Evolutionary conservation across 2,329 filamentous ascomycete genomes (phyloP), one percentile per base, ranked within the genome.

Genomic region (Alternaria solani): DNA sequence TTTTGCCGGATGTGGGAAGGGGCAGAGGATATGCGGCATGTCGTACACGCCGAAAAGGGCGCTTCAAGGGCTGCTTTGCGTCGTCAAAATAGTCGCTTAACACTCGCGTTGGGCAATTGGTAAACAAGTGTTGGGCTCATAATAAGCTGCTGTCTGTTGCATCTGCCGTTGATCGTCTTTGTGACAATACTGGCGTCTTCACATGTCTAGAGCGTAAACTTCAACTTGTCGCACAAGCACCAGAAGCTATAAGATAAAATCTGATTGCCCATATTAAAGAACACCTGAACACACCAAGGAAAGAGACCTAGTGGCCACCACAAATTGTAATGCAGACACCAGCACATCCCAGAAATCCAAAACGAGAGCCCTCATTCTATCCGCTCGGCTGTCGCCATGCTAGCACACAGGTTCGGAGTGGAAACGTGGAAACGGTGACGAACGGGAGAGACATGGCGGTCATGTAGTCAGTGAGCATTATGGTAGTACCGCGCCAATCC

Each of bases 261-360:
- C 68, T 58, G 52, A 70, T 73, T 73, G 65, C 64, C 64, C 63
- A 64, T 48, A 69, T 67, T 72, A 72, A 63, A 66, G 59, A 64
- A 70, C 66, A 69, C 67, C 68, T 65, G 49, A 65, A 58, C 65
- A 67, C 59, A 65, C 63, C 65, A 57, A 64, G 51, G 57, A 60
- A 65, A 60, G 59, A 61, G 57, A 64, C 59, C 68, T 60, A 63
- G 62, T 66, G 67, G 66, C 67, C 69, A 72, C 69, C 69, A 73
- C 71, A 73, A 71, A 64, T 70, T 70, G 62, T 62, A 64, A 63
- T 60, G 63, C 59, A 65, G 60, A 57, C 56, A 65, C 60, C 68
- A 68, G 66, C 61, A 70, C 48, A 66, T 66, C 62, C 64, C 64
- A 62, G 61, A 68, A 71, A 72, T 74, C 72, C 73, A 74, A 64